These are phyloP conservation scores for Talaromyces sp. DNA, from an alignment of 2,329 filamentous ascomycete genomes.

Conservation along the genomic window DNA sequence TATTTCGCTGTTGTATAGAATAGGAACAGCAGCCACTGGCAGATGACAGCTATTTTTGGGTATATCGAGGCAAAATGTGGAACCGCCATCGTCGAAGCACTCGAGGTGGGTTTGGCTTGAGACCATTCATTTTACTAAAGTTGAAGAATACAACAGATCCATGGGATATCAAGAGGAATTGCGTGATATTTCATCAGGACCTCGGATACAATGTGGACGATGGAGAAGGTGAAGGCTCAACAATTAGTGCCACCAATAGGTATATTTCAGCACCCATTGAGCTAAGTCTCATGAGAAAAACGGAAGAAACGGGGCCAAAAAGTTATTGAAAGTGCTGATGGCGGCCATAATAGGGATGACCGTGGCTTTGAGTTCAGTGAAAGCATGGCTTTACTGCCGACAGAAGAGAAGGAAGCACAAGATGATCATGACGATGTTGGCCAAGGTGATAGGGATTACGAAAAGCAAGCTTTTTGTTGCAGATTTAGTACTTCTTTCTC, in stretches of 20 bases:
- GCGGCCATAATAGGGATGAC: not conserved
- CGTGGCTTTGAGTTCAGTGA: not conserved
- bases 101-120: not conserved
- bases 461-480: not conserved
- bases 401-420: not conserved
- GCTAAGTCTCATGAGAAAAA: not conserved
- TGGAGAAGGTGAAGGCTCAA: no score
- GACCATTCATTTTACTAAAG: no score
- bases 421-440: not conserved
- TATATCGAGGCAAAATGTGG: not conserved
- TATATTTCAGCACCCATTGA: not conserved
- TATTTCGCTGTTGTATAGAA: no score
- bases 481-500: not conserved
- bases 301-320: not conserved
- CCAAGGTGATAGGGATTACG: not conserved
- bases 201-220: no score
- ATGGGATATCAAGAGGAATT: no score
- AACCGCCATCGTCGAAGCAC: not conserved
- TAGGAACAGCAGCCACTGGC: not conserved
- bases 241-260: not conserved
- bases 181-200: no score
- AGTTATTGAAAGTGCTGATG: not conserved
- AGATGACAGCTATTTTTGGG: no score
- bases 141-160: no score
- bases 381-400: not conserved